A percentile compares a stretch with the other conserved stretches of the same genome.
phyloP scores from a whole-genome alignment of 768 basidiomycete species.

The Leccinum variicolor region DNA sequence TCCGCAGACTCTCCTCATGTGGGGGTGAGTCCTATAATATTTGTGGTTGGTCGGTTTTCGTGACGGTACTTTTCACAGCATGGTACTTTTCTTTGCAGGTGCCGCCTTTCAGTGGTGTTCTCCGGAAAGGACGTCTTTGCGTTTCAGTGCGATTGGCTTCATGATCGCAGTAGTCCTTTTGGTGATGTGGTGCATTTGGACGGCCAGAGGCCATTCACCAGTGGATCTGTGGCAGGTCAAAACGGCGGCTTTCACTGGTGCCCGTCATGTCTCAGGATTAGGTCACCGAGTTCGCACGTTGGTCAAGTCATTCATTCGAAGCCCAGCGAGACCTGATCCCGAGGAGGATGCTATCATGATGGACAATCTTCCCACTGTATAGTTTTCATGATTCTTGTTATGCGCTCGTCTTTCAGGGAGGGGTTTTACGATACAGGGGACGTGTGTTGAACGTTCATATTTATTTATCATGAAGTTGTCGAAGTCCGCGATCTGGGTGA shows the following conservation, averaged over 20 bases:
- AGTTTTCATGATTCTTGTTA: background rate
- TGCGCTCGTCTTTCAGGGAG: background rate
- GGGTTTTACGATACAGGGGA: too few relatives aligned
- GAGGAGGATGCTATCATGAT: constrained; percentile 1
- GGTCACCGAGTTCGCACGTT: background rate
- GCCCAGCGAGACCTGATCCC: background rate
- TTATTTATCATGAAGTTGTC: too few relatives aligned
- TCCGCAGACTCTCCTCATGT: constrained; percentile 56
- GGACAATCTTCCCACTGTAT: background rate
- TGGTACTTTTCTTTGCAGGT: constrained; percentile 28
- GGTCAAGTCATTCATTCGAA: background rate
- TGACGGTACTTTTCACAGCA: constrained; percentile 14
- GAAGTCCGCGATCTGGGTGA: too few relatives aligned
- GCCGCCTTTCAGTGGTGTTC: constrained; percentile 25
- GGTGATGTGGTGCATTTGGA: constrained; percentile 44
- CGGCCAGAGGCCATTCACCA: constrained; percentile 6
- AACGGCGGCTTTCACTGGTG: background rate
- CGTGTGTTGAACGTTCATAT: too few relatives aligned
- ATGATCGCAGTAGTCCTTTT: constrained; percentile 31
- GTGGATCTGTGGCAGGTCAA: background rate
- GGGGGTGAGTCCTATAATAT: constrained; percentile 44
- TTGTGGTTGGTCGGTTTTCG: background rate
- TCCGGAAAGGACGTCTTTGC: constrained; percentile 6
- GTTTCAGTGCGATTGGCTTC: constrained; percentile 27
- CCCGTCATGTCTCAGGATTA: background rate